Evolutionary conservation across 441 rosid genomes (phyloP), one percentile per base, ranked within the genome.

Genomic region (Corymbia calophylla): DNA sequence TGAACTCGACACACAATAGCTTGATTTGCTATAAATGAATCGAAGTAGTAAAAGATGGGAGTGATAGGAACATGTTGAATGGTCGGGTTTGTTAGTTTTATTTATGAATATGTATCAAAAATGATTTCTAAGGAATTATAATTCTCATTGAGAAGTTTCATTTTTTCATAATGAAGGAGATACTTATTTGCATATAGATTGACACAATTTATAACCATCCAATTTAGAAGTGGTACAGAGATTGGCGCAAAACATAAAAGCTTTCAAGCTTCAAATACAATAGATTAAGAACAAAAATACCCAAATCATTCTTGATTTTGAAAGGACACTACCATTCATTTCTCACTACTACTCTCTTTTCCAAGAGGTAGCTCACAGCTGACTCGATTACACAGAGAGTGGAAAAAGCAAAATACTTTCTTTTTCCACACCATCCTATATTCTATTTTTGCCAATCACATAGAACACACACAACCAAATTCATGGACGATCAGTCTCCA

Each of bases 1-100:
- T 2, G 17, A 64, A n/a, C 73, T 64, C 73, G 0, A 64, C 1
- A 1, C 35, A 0, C 19, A 5, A 64, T 1, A 15, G 73, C 2
- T n/a, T 64, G 73, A 64, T n/a, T 64, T 64, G 18, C 35, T 64
- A 64, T 19, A 7, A n/a, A 64, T n/a, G 21, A 64, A n/a, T 64
- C 35, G 6, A 14, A 14, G 35, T 7, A n/a, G 29, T 64, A 32
- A 64, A n/a, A 8, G 35, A 7, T 64, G 35, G 19, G 35, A 64
- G 35, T 64, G 73, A 64, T 14, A 64, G 35, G 35, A n/a, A 64
- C 9, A 3, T n/a, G 18, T 7, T 1, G 19, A 64, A 7, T 14
- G 9, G 35, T 64, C n/a, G 35, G 73, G 19, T 64, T 64, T 10
- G 1, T 64, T 64, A 14, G 35, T 62, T 62, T 62, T 62, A 62